Base-by-base conservation (phyloP, 2,329 filamentous ascomycete species). In the Ramularia endophylla region DNA sequence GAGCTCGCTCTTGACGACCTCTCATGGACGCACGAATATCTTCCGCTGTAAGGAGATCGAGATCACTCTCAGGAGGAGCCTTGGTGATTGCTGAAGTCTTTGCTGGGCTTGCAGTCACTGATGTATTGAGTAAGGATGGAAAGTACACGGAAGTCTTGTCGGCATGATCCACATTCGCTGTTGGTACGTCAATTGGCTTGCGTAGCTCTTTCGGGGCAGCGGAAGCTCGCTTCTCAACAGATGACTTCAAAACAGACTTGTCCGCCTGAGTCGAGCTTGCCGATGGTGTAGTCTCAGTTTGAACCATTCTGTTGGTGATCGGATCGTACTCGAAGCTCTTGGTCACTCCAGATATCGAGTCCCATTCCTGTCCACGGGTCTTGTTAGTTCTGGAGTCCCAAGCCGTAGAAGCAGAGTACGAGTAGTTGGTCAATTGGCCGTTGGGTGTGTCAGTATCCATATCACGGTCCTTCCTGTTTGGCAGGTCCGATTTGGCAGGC, bases 21-120 rank as follows among this genome's bases (percentile, higher is more conserved):
- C 64, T 63, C 59, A 70, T 68, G 12, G 60, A 59, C 20, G 68
- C 65, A 18, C 68, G 62, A n/a, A 70, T 61, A 16, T 65, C 58
- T 9, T 57, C 59, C 4, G 67, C 64, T 35, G 59, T 69, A 19
- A 71, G 52, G 5, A 61, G 54, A 35, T 71, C 67, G 13, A 69
- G 51, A 39, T 69, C 65, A 17, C 27, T 37, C 25, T 39, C 55
- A 31, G 61, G 47, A 2, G 64, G 62, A 8, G 64, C 46, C 5
- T 58, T 59, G 5, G 52, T 50, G 5, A 68, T 52, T 8, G 57
- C 57, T 0, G 59, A 47, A 4, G 53, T 31, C 36, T 44, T 47
- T 11, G 46, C 31, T 6, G 38, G 27, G 13, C 39, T 37, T 20
- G 43, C 27, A n/a, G 44, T 40, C 5, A 51, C 37, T 3, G 51